These are phyloP conservation scores for Ceratocystis cacaofunesta DNA, from an alignment of 2,329 filamentous ascomycete species.

Conservation along the genomic window DNA sequence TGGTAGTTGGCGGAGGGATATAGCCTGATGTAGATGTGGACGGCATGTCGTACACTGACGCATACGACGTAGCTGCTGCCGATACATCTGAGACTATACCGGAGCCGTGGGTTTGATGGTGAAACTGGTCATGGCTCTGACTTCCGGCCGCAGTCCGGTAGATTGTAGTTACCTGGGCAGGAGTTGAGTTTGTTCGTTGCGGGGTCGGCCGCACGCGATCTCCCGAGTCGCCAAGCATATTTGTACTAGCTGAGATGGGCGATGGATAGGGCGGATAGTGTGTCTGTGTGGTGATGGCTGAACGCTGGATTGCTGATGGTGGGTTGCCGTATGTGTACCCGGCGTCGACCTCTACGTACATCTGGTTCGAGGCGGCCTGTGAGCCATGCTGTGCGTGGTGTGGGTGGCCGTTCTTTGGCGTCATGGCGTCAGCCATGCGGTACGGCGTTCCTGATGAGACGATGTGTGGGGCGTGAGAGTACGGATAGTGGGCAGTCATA, in stretches of 20 bases:
- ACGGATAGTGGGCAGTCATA: slow-evolving; percentile 24
- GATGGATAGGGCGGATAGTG: slow-evolving; percentile 3
- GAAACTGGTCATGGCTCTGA: background rate
- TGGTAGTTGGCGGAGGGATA: background rate
- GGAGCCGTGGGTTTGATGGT: background rate
- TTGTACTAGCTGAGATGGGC: background rate
- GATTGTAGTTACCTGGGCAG: background rate
- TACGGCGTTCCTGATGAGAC: slow-evolving; percentile 25
- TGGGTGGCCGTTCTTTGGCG: slow-evolving; percentile 19
- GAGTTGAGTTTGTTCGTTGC: background rate
- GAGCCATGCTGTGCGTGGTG: background rate
- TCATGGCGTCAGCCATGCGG: slow-evolving; percentile 21
- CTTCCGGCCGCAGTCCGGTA: background rate
- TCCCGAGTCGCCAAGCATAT: background rate
- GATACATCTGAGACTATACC: background rate
- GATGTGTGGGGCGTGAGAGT: slow-evolving; percentile 21
- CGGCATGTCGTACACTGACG: background rate
- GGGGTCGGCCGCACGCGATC: background rate
- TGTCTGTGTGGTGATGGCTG: background rate
- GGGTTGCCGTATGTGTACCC: slow-evolving; percentile 23
- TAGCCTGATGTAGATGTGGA: background rate
- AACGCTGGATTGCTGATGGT: slow-evolving; percentile 4
- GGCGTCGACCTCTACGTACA: slow-evolving; percentile 27
- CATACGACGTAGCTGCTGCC: background rate
- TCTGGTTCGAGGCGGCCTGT: slow-evolving; percentile 23